A percentile compares a stretch with the other conserved stretches of the same genome.
Evolutionary conservation across 768 basidiomycete species (phyloP).

Genomic region (Kwoniella botswanensis): DNA sequence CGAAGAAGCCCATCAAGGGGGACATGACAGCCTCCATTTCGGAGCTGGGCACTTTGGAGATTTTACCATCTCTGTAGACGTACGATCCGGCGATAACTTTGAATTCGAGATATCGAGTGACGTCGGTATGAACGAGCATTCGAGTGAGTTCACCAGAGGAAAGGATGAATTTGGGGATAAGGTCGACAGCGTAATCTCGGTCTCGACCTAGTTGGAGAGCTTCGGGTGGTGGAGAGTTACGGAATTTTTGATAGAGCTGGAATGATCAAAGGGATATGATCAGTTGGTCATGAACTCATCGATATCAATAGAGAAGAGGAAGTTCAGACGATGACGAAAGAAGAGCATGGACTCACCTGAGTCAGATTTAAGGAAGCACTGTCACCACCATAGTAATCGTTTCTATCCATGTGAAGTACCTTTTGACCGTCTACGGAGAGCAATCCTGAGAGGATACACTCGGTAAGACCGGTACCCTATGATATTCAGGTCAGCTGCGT

Average conservation of each 20-base stretch:
- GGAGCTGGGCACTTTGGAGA: conserved; percentile 96
- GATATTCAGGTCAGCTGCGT: not conserved
- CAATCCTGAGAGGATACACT: conserved; percentile 96
- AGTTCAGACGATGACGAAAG: not conserved
- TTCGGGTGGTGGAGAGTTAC: conserved; percentile 73
- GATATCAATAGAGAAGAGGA: not conserved
- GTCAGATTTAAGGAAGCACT: conserved; percentile 96
- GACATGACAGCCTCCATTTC: conserved; percentile 96
- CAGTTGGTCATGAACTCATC: not conserved
- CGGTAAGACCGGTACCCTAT: conserved; percentile 94
- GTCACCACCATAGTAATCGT: conserved; percentile 98
- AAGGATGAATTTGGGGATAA: conserved; percentile 99
- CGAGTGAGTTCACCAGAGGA: conserved; percentile 95
- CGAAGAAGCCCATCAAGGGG: conserved; percentile 97
- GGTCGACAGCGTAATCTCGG: conserved; percentile 96
- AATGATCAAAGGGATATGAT: not conserved
- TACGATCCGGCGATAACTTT: conserved; percentile 99
- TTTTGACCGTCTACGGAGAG: conserved; percentile 99
- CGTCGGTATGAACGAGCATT: conserved; percentile 98
- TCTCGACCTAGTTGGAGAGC: conserved; percentile 81
- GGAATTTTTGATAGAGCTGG: conserved; percentile 95
- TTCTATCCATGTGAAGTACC: conserved; percentile 82
- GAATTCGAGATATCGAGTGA: conserved; percentile 98
- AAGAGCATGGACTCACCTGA: conserved; percentile 68
- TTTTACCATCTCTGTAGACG: conserved; percentile 94